Evolutionary conservation across 2,329 filamentous ascomycete species (phyloP).

Genomic region (Sclerotinia spermophila): DNA sequence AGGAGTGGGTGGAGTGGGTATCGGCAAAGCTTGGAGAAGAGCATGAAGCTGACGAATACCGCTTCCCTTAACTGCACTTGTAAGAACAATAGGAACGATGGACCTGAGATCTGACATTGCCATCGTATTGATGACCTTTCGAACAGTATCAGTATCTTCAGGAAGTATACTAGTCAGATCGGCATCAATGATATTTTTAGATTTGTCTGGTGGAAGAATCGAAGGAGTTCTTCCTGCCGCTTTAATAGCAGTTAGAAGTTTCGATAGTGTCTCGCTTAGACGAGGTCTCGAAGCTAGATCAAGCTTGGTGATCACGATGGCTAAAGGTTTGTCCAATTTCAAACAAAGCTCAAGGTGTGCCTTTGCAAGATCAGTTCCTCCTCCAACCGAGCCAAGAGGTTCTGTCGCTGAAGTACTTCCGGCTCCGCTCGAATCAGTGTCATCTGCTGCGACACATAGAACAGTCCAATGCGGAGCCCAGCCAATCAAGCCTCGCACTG

Average conservation of each 20-base stretch:
- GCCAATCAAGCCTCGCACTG: slow-evolving; percentile 82
- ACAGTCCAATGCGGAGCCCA: slow-evolving; percentile 95
- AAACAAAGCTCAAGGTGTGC: slow-evolving; percentile 84
- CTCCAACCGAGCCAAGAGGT: slow-evolving; percentile 46
- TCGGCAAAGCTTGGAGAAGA: slow-evolving; percentile 70
- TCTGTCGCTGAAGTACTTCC: slow-evolving; percentile 49
- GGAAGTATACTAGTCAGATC: slow-evolving; percentile 56
- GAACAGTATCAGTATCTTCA: slow-evolving; percentile 56
- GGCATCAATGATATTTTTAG: slow-evolving; percentile 41
- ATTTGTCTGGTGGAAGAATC: slow-evolving; percentile 62
- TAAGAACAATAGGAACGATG: slow-evolving; percentile 79
- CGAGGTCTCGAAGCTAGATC: slow-evolving; percentile 75
- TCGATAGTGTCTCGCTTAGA: slow-evolving; percentile 66
- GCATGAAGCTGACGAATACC: slow-evolving; percentile 82
- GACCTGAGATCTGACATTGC: slow-evolving; percentile 37
- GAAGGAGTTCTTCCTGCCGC: slow-evolving; percentile 67
- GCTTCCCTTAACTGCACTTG: slow-evolving; percentile 79
- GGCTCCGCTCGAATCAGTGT: slow-evolving; percentile 42
- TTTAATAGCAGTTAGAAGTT: slow-evolving; percentile 75
- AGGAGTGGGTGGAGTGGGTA: slow-evolving; percentile 54
- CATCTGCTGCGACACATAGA: slow-evolving; percentile 81
- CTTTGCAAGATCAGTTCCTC: slow-evolving; percentile 67
- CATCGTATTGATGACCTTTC: slow-evolving; percentile 52
- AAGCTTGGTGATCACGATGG: slow-evolving; percentile 84
- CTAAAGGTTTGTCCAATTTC: slow-evolving; percentile 71